Conservation (phyloP, 202 grass and related monocot species). For the Bolboschoenoplectus hybrid region DNA sequence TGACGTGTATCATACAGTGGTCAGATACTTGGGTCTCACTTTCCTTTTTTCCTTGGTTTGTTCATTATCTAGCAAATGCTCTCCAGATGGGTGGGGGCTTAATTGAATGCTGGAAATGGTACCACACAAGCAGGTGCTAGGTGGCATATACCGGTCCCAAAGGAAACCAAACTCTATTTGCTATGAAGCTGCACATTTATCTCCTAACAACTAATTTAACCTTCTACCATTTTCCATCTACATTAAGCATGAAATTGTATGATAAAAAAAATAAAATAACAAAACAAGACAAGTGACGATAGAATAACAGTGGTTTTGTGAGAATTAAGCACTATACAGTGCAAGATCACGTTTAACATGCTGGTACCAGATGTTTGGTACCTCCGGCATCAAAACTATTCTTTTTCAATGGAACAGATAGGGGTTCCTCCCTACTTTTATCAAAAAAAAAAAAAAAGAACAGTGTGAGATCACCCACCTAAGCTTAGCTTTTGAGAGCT, state of each 20-base stretch:
- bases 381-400: background rate
- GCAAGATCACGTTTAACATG: background rate
- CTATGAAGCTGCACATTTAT: background rate
- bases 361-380: background rate
- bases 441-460: background rate
- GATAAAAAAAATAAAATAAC: slow-evolving; percentile 17
- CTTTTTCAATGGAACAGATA: background rate
- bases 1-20: background rate
- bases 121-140: background rate
- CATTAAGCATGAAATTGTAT: background rate
- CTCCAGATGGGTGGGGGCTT: background rate
- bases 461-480: slow-evolving; percentile 42
- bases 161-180: background rate
- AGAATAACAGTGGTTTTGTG: slow-evolving; percentile 21
- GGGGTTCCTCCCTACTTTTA: background rate
- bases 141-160: background rate
- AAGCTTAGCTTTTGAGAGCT: slow-evolving; percentile 89
- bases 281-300: slow-evolving; percentile 9
- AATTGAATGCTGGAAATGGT: background rate
- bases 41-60: background rate
- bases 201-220: slow-evolving; percentile 20
- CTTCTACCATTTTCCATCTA: background rate
- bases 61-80: slow-evolving; percentile 3
- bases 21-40: background rate
- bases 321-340: background rate